A percentile compares a stretch with the other conserved stretches of the same genome.
Evolutionary conservation across 441 rosid species (phyloP).

Genomic region (Adansonia gregorii): DNA sequence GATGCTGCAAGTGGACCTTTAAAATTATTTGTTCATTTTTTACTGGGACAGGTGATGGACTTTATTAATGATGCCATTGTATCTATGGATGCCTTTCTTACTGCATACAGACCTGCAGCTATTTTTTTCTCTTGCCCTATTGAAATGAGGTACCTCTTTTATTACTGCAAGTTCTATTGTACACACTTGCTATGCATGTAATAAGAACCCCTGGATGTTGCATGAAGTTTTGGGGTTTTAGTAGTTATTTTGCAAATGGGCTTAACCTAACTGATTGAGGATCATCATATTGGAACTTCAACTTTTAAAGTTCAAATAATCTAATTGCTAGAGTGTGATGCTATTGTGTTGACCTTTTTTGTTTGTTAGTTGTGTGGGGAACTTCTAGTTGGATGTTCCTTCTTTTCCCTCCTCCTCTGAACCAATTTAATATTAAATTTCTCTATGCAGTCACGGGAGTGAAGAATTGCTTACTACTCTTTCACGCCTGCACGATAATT

Average conservation of each 20-base stretch:
- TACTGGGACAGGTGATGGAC: constrained; percentile 77
- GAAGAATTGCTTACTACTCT: constrained; percentile 75
- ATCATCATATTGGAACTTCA: not conserved
- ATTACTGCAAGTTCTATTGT: constrained; percentile 23
- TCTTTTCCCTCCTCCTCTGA: constrained; percentile 12
- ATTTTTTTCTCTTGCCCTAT: constrained; percentile 68
- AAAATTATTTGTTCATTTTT: not conserved
- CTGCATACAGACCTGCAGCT: constrained; percentile 74
- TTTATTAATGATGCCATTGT: constrained; percentile 92
- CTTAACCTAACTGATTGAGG: constrained; percentile 12
- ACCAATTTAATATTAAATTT: constrained; percentile 30
- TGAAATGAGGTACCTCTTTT: constrained; percentile 66
- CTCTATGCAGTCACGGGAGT: constrained; percentile 70
- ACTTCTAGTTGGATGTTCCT: not conserved
- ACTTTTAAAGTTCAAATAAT: not conserved
- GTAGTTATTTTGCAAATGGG: constrained; percentile 12
- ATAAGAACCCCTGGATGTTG: not conserved
- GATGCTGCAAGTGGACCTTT: constrained; percentile 12
- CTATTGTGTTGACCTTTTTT: not conserved
- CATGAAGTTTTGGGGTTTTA: not conserved
- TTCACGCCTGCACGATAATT: constrained; percentile 75
- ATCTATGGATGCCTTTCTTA: constrained; percentile 82
- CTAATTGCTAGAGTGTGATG: not conserved
- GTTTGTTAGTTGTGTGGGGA: constrained; percentile 5
- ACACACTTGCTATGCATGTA: not conserved